Base-by-base conservation (phyloP, 164 flowering plant genomes). In the Tetrastigma voinierianum region DNA sequence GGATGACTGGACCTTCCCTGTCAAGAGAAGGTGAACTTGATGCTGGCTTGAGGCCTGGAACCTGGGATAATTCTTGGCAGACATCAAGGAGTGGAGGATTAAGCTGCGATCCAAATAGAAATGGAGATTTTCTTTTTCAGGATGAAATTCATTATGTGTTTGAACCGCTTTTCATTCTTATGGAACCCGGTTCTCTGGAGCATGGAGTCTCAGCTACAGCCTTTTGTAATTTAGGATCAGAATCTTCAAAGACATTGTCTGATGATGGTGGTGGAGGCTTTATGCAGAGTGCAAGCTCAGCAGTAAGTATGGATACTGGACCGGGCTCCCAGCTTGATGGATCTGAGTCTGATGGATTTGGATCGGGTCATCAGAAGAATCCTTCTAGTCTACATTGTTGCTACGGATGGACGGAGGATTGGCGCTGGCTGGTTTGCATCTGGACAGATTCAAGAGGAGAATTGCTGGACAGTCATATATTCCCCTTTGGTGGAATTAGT, bases 361-460 rank as follows among this genome's bases (percentile, higher is more conserved):
- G 81, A 55, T 78, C 83, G 51, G 71, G 81, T 46, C 58, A 73
- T 71, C 90, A 78, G 45, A 89, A 83, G 76, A 32, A 63, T 51
- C 70, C 67, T 17, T 85, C 96, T 53, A 90, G 93, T 75, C 82
- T 96, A 56, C 99, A 96, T 69, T 96, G 99, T 72, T 96, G 97
- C 74, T 96, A 96, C 76, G 99, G 96, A 25, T 96, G 99, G 99
- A 96, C 99, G 44, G 99, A 96, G 79, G 99, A 96, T 67, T 96
- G 99, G 99, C 96, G 99, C 57, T 96, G 98, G 99, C 74, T 96
- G 56, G 93, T 96, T 48, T 89, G 90, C 76, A 76, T 90, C 62
- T 96, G 99, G 99, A 96, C 98, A 13, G 99, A 96, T 74, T 88
- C 98, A 15, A 84, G 98, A 71, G 98, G 98, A 64, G 99, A 96